Evolutionary conservation across 441 rosid species (phyloP).

Genomic region (Geranium incanum): DNA sequence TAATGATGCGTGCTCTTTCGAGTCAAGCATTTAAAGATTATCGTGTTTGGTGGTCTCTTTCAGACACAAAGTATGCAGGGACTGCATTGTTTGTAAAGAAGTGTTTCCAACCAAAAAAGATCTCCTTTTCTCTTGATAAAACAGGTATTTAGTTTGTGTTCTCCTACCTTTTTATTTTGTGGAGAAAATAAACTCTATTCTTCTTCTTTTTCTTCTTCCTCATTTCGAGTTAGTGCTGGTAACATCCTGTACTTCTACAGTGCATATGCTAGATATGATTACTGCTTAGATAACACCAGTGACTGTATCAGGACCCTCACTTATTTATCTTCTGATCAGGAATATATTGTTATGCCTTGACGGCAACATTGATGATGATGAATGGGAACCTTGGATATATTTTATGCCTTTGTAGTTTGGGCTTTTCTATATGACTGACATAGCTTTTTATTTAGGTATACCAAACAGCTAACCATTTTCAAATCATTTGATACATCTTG

Average conservation of each 20-base stretch:
- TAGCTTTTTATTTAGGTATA: not conserved
- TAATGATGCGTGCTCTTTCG: conserved; percentile 67
- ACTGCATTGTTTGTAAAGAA: conserved; percentile 85
- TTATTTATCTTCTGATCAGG: not conserved
- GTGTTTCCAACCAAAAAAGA: conserved; percentile 54
- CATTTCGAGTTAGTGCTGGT: not conserved
- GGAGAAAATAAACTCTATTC: not conserved
- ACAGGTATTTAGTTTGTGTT: conserved; percentile 40
- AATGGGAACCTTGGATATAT: not conserved
- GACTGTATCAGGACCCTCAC: not conserved
- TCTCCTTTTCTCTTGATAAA: conserved; percentile 65
- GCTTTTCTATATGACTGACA: not conserved
- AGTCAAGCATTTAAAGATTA: conserved; percentile 67
- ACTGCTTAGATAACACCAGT: not conserved
- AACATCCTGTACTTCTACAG: not conserved
- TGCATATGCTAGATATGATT: not conserved
- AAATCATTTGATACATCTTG: not conserved
- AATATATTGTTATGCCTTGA: not conserved
- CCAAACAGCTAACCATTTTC: not conserved
- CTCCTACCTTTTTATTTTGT: conserved; percentile 5
- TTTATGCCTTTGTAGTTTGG: not conserved
- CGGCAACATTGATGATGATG: not conserved
- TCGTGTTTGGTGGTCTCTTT: conserved; percentile 91
- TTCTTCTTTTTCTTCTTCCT: not conserved
- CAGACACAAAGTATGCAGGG: conserved; percentile 94